Evolutionary conservation across 2,329 filamentous ascomycete species (phyloP).

Genomic region (Trichoderma simmonsii): DNA sequence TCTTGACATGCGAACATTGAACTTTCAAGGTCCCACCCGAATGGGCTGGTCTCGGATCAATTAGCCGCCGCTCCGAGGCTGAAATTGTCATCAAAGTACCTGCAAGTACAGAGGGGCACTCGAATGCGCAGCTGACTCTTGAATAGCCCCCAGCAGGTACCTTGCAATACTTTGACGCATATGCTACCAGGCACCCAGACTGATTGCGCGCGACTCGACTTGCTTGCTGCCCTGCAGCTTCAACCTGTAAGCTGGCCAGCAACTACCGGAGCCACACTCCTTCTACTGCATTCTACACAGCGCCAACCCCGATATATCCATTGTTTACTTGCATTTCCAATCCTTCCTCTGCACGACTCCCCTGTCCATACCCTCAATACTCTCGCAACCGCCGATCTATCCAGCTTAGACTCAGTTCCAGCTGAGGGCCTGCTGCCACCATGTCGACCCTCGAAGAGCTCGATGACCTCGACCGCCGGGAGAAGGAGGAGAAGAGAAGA

Average conservation of each 20-base stretch:
- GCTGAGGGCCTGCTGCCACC: constrained; percentile 26
- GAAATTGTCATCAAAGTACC: neutral
- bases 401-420: constrained; percentile 1
- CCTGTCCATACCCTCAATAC: neutral
- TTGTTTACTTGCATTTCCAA: neutral
- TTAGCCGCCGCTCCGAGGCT: constrained; percentile 14
- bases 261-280: constrained; percentile 7
- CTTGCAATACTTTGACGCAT: neutral
- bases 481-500: constrained; percentile 64
- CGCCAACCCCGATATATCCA: neutral
- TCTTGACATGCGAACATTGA: constrained; percentile 1
- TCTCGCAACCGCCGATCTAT: neutral
- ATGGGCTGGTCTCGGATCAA: constrained; percentile 16
- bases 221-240: constrained; percentile 20
- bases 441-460: constrained; percentile 94
- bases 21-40: constrained; percentile 12
- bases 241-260: constrained; percentile 17
- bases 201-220: constrained; percentile 21
- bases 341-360: neutral
- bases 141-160: neutral
- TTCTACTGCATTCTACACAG: constrained; percentile 13
- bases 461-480: constrained; percentile 79
- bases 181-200: constrained; percentile 19
- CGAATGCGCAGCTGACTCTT: neutral
- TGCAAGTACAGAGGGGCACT: neutral